Conservation (phyloP, 1,284 basidiomycete genomes). For the Ceratobasidium sp. region DNA sequence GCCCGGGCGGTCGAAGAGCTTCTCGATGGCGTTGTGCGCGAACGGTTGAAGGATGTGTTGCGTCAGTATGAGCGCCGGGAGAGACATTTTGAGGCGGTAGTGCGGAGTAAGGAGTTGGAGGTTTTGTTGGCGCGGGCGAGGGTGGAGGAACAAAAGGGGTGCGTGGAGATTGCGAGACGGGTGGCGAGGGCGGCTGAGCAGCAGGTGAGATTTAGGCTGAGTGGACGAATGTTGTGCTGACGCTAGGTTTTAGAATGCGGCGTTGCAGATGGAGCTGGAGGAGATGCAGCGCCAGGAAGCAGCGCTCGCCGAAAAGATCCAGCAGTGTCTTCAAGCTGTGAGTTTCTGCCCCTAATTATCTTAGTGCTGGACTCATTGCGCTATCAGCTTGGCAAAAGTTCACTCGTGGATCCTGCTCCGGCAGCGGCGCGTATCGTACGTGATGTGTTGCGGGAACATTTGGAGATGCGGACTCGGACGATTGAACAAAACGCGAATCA, state of each 20-base stretch:
- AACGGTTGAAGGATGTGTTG: constrained; percentile 84
- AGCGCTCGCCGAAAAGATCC: constrained; percentile 22
- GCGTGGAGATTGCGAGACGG: constrained; percentile 74
- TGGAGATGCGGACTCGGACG: constrained; percentile 31
- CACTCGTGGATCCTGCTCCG: constrained; percentile 27
- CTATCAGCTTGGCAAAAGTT: constrained; percentile 34
- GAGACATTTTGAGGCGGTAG: constrained; percentile 87
- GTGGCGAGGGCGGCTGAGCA: constrained; percentile 47
- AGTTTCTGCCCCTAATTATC: not conserved
- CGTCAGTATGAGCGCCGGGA: constrained; percentile 87
- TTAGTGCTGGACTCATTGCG: not conserved
- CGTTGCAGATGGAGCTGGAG: constrained; percentile 38
- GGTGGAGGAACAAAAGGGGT: constrained; percentile 83
- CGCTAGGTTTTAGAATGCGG: constrained; percentile 16
- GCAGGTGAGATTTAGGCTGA: constrained; percentile 29
- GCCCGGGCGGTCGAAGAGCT: constrained; percentile 74
- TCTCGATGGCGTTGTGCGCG: constrained; percentile 81
- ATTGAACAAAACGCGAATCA: constrained; percentile 43
- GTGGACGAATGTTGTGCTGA: not conserved
- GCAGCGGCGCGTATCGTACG: constrained; percentile 35
- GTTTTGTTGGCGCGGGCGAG: constrained; percentile 83
- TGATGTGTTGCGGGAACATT: constrained; percentile 42
- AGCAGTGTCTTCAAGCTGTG: constrained; percentile 42
- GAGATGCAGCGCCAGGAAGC: constrained; percentile 43
- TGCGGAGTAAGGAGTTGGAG: constrained; percentile 88